A percentile compares a stretch with the other conserved stretches of the same genome.
phyloP scores from a whole-genome alignment of 352 stramenopile genomes.

The Globisporangium polare region DNA sequence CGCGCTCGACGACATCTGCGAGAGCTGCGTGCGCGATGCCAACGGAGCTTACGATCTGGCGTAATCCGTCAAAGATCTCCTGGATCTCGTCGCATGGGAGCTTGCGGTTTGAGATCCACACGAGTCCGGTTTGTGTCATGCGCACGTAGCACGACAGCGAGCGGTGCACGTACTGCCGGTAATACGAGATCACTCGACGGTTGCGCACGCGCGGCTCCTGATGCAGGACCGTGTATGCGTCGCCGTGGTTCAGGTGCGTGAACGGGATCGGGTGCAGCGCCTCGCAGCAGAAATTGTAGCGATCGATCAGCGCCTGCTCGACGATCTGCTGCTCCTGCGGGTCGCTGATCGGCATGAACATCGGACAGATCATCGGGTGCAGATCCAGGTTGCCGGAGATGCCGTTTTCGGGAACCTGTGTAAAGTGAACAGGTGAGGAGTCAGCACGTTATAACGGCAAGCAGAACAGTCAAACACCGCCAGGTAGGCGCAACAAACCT shows the following conservation, averaged over 20 bases:
- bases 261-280: constrained; percentile 32
- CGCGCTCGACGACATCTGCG: constrained; percentile 29
- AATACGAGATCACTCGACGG: constrained; percentile 18
- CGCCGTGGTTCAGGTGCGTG: constrained; percentile 20
- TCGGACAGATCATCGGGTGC: constrained; percentile 69
- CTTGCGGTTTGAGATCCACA: constrained; percentile 84
- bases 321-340: constrained; percentile 45
- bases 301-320: constrained; percentile 54
- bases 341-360: constrained; percentile 61
- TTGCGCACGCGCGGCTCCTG: constrained; percentile 15
- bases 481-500: constrained; percentile 24
- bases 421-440: neutral
- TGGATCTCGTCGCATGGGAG: constrained; percentile 65
- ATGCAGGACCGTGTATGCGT: constrained; percentile 14
- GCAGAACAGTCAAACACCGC: neutral
- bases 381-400: constrained; percentile 76
- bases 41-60: constrained; percentile 45
- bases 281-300: constrained; percentile 72
- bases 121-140: constrained; percentile 66
- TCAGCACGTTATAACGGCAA: neutral
- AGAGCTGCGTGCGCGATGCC: constrained; percentile 37
- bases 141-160: constrained; percentile 18
- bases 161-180: constrained; percentile 21
- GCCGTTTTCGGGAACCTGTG: constrained; percentile 52
- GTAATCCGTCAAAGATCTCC: constrained; percentile 59